Percentiles rank a stretch among this genome's conserved stretches.
Conservation (phyloP, 2,329 filamentous ascomycete genomes). For the Thielaviopsis punctulata region DNA sequence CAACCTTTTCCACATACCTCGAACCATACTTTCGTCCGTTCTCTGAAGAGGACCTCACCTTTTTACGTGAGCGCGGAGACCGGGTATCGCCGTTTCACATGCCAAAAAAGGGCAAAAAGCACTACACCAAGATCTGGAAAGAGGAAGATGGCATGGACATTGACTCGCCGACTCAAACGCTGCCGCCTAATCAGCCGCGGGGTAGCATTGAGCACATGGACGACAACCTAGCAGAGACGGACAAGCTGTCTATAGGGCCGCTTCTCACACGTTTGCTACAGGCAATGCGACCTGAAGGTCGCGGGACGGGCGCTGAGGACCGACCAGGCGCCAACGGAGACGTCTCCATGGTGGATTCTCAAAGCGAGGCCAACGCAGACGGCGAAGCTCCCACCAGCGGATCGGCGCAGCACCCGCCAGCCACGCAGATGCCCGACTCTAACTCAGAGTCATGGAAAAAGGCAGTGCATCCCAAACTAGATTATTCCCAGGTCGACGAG, state of each 20-base stretch:
- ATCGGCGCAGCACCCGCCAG: conserved; percentile 31
- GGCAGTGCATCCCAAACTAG: conserved; percentile 54
- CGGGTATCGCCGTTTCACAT: conserved; percentile 69
- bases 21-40: conserved; percentile 83
- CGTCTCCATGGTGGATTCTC: conserved; percentile 5
- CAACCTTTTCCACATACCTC: conserved; percentile 79
- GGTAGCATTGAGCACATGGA: conserved; percentile 75
- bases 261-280: conserved; percentile 68
- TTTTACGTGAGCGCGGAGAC: conserved; percentile 79
- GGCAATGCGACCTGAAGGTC: conserved; percentile 61
- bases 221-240: conserved; percentile 73
- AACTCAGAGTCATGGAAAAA: conserved; percentile 64
- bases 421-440: conserved; percentile 65
- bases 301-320: conserved; percentile 37
- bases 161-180: conserved; percentile 50
- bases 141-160: conserved; percentile 77
- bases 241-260: conserved; percentile 76
- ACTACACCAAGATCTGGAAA: conserved; percentile 83
- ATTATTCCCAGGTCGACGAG: conserved; percentile 77
- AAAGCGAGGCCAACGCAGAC: conserved; percentile 26
- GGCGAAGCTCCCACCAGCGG: conserved; percentile 20
- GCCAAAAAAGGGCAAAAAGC: conserved; percentile 65
- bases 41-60: conserved; percentile 85
- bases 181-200: conserved; percentile 64
- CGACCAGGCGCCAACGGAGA: conserved; percentile 33